These are phyloP conservation scores for Zalerion maritima DNA, from an alignment of 495 filamentous ascomycete species.

Conservation along the genomic window DNA sequence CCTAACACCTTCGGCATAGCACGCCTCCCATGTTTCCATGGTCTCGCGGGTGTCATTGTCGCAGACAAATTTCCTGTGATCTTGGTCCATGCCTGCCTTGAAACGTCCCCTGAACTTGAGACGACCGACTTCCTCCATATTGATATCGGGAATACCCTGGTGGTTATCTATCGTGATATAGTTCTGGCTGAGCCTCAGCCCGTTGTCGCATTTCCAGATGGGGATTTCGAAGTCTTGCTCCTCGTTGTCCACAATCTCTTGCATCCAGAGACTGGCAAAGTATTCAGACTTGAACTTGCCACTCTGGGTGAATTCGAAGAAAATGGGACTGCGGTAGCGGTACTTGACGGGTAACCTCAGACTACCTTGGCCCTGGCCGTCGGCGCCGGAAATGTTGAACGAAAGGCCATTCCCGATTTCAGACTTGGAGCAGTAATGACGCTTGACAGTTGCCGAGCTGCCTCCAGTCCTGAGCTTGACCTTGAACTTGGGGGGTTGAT, in stretches of 20 bases:
- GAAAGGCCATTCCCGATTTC: slow-evolving; percentile 45
- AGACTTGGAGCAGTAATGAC: slow-evolving; percentile 38
- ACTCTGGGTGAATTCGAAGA: slow-evolving; percentile 67
- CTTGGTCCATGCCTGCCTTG: slow-evolving; percentile 78
- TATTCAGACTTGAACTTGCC: slow-evolving; percentile 54
- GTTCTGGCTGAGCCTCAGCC: slow-evolving; percentile 69
- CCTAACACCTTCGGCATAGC: slow-evolving; percentile 70
- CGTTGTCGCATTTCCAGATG: slow-evolving; percentile 66
- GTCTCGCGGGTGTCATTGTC: slow-evolving; percentile 87
- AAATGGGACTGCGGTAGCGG: slow-evolving; percentile 73
- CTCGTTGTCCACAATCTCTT: slow-evolving; percentile 67
- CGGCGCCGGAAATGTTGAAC: slow-evolving; percentile 50
- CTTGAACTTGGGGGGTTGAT: slow-evolving; percentile 52
- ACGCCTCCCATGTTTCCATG: slow-evolving; percentile 88
- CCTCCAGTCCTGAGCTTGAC: slow-evolving; percentile 75
- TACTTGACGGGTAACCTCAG: slow-evolving; percentile 77
- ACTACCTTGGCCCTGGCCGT: slow-evolving; percentile 32
- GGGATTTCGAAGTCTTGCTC: slow-evolving; percentile 64
- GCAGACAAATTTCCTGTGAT: slow-evolving; percentile 67
- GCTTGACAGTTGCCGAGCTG: slow-evolving; percentile 53
- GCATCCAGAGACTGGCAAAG: slow-evolving; percentile 75
- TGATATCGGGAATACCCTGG: slow-evolving; percentile 49
- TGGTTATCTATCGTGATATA: slow-evolving; percentile 67
- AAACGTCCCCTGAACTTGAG: slow-evolving; percentile 66
- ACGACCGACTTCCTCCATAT: slow-evolving; percentile 58